phyloP scores from a whole-genome alignment of 169 alveolate genomes.

The Plasmodium gaboni region DNA sequence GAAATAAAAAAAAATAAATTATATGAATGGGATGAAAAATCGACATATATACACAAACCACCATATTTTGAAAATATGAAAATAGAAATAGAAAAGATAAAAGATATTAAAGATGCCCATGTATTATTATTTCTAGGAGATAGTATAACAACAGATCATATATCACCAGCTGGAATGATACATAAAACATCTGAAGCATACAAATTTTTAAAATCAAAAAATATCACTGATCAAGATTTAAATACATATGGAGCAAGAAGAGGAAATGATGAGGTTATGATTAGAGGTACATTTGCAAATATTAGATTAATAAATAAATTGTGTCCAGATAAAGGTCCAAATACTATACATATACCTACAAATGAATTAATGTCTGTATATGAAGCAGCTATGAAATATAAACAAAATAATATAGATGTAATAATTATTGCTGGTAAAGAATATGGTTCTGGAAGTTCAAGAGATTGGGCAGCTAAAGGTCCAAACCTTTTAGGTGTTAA shows the following conservation, averaged over 20 bases:
- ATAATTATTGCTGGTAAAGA: conserved; percentile 95
- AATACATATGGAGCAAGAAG: conserved; percentile 97
- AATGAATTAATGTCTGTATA: conserved; percentile 91
- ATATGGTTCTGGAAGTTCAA: conserved; percentile 96
- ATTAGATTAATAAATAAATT: conserved; percentile 94
- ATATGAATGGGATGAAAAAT: conserved; percentile 93
- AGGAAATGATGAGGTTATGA: conserved; percentile 98
- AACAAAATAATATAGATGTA: conserved; percentile 75
- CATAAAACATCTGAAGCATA: conserved; percentile 96
- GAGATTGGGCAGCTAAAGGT: conserved; percentile 99
- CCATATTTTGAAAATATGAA: conserved; percentile 92
- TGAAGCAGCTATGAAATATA: conserved; percentile 93
- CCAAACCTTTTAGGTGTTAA: conserved; percentile 94
- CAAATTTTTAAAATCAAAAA: conserved; percentile 87
- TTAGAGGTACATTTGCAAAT: conserved; percentile 98
- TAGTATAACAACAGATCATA: conserved; percentile 97
- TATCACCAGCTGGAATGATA: conserved; percentile 98
- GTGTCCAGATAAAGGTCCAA: conserved; percentile 94
- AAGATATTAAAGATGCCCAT: conserved; percentile 84
- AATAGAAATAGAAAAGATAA: conserved; percentile 54
- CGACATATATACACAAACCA: conserved; percentile 96
- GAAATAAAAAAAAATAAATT: conserved; percentile 91
- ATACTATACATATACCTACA: conserved; percentile 93
- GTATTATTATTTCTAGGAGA: conserved; percentile 92
- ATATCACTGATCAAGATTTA: conserved; percentile 92